Evolutionary conservation across 2,329 filamentous ascomycete species (phyloP).

Genomic region (Pyrenochaeta sp.): DNA sequence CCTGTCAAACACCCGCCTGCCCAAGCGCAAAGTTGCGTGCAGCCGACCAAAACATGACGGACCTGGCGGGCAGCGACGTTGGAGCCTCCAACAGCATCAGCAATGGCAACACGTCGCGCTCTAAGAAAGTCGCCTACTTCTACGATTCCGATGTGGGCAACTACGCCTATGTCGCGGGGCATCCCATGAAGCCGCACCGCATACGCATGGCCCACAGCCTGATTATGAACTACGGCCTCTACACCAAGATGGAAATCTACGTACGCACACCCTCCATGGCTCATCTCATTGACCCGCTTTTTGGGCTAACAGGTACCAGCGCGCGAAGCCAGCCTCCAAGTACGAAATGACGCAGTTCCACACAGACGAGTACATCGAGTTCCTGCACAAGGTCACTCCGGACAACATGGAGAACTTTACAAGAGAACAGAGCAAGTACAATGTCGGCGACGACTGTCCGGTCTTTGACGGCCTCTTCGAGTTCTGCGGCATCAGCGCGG

Average conservation of each 20-base stretch:
- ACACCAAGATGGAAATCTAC: constrained; percentile 78
- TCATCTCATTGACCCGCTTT: no score
- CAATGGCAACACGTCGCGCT: constrained; percentile 36
- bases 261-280: constrained; percentile 50
- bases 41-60: constrained; percentile 25
- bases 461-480: constrained; percentile 76
- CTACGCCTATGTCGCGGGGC: constrained; percentile 88
- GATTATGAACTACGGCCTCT: constrained; percentile 77
- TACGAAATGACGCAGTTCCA: constrained; percentile 79
- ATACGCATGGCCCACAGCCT: constrained; percentile 72
- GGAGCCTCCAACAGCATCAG: constrained; percentile 12
- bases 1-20: background rate
- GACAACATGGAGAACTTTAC: constrained; percentile 97
- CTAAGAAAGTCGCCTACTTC: constrained; percentile 94
- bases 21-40: constrained; percentile 23
- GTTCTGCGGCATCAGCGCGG: constrained; percentile 74
- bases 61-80: constrained; percentile 12
- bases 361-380: constrained; percentile 77
- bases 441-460: constrained; percentile 70
- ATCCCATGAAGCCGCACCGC: constrained; percentile 72
- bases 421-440: constrained; percentile 85
- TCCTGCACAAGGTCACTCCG: constrained; percentile 86
- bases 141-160: constrained; percentile 99
- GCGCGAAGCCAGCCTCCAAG: constrained; percentile 64
- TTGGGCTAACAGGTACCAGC: constrained; percentile 36